Percentiles rank a stretch among this genome's conserved stretches.
Evolutionary conservation across 2,329 filamentous ascomycete species (phyloP).

Genomic region (Stylonectria norvegica): DNA sequence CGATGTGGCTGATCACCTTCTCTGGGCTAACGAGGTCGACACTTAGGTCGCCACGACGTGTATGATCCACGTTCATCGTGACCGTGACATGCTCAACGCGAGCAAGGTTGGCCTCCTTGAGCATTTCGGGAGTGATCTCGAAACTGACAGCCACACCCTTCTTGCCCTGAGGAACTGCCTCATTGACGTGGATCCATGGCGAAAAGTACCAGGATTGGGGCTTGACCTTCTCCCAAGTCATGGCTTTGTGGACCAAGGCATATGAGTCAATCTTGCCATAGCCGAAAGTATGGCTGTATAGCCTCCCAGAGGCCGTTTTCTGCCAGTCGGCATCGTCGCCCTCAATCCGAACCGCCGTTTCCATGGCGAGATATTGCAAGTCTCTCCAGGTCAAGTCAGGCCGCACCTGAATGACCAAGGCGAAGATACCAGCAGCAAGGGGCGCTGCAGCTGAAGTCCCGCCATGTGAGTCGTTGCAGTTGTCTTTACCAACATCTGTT

Average conservation of each 20-base stretch:
- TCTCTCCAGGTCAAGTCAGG: constrained; percentile 92
- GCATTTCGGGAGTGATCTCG: constrained; percentile 75
- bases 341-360: constrained; percentile 80
- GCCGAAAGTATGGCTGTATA: constrained; percentile 91
- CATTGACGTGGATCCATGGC: constrained; percentile 88
- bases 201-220: constrained; percentile 94
- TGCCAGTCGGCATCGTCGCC: constrained; percentile 72
- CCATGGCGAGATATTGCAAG: constrained; percentile 83
- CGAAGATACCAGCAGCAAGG: constrained; percentile 86
- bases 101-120: constrained; percentile 78
- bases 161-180: constrained; percentile 79
- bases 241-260: constrained; percentile 78
- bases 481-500: constrained; percentile 82
- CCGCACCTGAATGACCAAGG: constrained; percentile 78
- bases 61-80: constrained; percentile 94
- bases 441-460: constrained; percentile 95
- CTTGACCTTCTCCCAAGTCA: constrained; percentile 83
- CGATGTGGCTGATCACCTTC: constrained; percentile 78
- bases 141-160: constrained; percentile 76
- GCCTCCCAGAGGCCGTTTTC: constrained; percentile 72
- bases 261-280: constrained; percentile 95
- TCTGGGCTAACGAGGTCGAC: constrained; percentile 85
- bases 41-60: constrained; percentile 82
- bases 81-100: constrained; percentile 92
- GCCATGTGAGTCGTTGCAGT: constrained; percentile 79